Conservation (phyloP, 257 asterid species). For the Echites panduratus region DNA sequence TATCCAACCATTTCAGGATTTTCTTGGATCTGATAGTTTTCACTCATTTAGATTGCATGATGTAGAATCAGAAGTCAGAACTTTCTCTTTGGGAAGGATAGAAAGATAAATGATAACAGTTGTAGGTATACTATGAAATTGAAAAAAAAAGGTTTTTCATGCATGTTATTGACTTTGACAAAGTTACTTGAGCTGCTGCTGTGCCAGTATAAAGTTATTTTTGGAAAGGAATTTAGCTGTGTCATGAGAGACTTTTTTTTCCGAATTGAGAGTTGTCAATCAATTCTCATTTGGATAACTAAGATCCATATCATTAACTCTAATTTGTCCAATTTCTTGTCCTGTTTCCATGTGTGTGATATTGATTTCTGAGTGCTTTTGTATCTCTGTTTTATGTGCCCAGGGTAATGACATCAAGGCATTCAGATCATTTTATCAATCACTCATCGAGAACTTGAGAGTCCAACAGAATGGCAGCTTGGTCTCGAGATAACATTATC, state of each 20-base stretch:
- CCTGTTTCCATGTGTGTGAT: not conserved
- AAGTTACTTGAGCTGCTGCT: not conserved
- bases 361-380: not conserved
- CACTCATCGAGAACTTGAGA: constrained; percentile 69
- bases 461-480: constrained; percentile 79
- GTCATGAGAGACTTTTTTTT: too few relatives aligned
- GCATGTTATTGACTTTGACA: not conserved
- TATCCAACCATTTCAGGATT: not conserved
- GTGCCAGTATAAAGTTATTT: not conserved
- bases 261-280: too few relatives aligned
- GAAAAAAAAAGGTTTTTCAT: too few relatives aligned
- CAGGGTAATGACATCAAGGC: constrained; percentile 74
- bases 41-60: not conserved
- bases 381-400: constrained; percentile 3
- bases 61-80: not conserved
- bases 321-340: not conserved
- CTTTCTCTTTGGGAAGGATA: not conserved
- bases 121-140: too few relatives aligned
- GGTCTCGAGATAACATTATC: constrained; percentile 60
- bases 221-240: not conserved
- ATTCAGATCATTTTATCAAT: constrained; percentile 74
- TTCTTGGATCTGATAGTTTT: not conserved
- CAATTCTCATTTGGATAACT: not conserved
- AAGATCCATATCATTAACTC: not conserved
- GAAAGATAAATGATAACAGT: not conserved